Conservation (phyloP, 257 asterid species). For the Eustoma russellianum region DNA sequence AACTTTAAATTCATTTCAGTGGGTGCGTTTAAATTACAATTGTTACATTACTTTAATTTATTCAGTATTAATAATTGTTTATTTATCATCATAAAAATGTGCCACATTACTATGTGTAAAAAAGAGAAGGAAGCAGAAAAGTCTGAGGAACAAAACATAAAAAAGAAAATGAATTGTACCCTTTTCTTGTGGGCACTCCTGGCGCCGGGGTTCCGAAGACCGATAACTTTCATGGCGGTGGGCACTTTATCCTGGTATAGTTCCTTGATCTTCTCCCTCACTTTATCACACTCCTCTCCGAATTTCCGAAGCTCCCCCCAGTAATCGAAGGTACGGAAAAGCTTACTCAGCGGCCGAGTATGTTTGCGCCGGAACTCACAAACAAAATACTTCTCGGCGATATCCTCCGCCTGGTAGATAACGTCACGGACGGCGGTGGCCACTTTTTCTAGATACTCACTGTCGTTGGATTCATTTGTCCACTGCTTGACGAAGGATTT, state of each 20-base stretch:
- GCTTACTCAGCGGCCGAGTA: not conserved
- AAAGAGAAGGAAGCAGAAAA: not conserved
- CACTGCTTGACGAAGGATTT: slow-evolving; percentile 1
- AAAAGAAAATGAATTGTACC: not conserved
- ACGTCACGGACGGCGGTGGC: slow-evolving; percentile 1
- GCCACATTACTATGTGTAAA: too few relatives aligned
- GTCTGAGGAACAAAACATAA: too few relatives aligned
- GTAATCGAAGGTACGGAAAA: not conserved
- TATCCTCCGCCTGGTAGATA: slow-evolving; percentile 19
- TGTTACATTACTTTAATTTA: too few relatives aligned
- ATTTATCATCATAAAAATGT: too few relatives aligned
- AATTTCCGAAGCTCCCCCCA: not conserved
- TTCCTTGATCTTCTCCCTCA: slow-evolving; percentile 2
- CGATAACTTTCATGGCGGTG: not conserved
- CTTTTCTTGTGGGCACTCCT: not conserved
- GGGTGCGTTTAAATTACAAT: too few relatives aligned
- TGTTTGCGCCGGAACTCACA: slow-evolving; percentile 1
- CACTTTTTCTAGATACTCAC: slow-evolving; percentile 2
- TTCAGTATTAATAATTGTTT: too few relatives aligned
- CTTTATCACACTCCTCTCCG: not conserved
- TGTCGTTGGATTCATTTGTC: not conserved
- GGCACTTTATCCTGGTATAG: slow-evolving; percentile 1
- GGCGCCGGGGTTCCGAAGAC: not conserved
- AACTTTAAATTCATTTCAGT: too few relatives aligned
- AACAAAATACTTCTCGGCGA: slow-evolving; percentile 16